These are phyloP conservation scores for Lactarius deliciosus DNA, from an alignment of 768 basidiomycete species.

Conservation along the genomic window DNA sequence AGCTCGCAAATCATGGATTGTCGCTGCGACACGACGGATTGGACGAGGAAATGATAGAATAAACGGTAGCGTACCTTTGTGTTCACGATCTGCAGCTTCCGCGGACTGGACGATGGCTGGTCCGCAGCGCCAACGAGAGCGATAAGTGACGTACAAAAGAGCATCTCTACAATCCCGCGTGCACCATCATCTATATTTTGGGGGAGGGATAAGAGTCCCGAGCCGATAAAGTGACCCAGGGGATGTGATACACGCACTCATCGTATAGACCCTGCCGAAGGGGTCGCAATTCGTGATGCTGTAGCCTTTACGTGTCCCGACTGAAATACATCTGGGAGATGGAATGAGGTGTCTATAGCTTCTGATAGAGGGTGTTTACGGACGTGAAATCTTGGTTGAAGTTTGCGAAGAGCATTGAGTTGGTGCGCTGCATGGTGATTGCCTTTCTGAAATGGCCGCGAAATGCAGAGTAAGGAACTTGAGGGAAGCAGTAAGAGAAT, in stretches of 20 bases:
- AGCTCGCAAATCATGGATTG: slow-evolving; percentile 99
- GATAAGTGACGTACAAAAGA: slow-evolving; percentile 97
- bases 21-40: slow-evolving; percentile 39
- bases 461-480: neutral
- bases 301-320: slow-evolving; percentile 94
- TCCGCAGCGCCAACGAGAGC: slow-evolving; percentile 96
- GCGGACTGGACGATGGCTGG: slow-evolving; percentile 84
- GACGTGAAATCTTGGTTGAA: slow-evolving; percentile 99
- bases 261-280: slow-evolving; percentile 92
- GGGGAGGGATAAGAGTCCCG: slow-evolving; percentile 5
- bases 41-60: neutral
- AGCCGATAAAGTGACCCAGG: neutral
- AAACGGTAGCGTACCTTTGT: slow-evolving; percentile 69
- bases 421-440: slow-evolving; percentile 32
- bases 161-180: slow-evolving; percentile 96
- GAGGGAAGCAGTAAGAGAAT: neutral
- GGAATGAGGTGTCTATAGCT: slow-evolving; percentile 13
- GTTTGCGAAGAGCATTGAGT: slow-evolving; percentile 78
- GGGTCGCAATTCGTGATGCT: slow-evolving; percentile 98
- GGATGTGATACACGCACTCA: slow-evolving; percentile 62
- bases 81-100: slow-evolving; percentile 96
- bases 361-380: slow-evolving; percentile 31
- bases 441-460: neutral
- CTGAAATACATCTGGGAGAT: slow-evolving; percentile 72
- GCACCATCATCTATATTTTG: slow-evolving; percentile 79